These are phyloP conservation scores for Nakazawaea molendinolei DNA, from an alignment of 805 yeast genomes.

Conservation along the genomic window DNA sequence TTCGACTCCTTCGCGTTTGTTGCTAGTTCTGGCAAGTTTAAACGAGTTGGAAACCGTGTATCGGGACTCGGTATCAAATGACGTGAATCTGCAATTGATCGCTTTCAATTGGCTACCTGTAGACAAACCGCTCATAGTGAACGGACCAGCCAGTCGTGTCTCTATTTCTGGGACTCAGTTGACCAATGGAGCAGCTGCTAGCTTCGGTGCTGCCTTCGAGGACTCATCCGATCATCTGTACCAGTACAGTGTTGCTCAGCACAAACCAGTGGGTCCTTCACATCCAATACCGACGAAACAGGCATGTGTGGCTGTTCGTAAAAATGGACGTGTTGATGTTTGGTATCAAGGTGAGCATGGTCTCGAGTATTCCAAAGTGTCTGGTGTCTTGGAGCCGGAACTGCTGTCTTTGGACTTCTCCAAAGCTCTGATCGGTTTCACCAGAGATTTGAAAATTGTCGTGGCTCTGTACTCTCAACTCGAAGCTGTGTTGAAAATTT, in stretches of 20 bases:
- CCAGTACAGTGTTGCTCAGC: constrained; percentile 53
- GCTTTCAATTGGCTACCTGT: constrained; percentile 68
- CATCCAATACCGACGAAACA: constrained; percentile 67
- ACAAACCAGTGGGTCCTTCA: constrained; percentile 50
- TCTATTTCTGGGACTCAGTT: constrained; percentile 18
- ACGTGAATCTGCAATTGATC: constrained; percentile 26
- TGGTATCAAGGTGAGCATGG: constrained; percentile 63
- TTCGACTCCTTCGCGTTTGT: constrained; percentile 15
- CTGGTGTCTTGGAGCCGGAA: constrained; percentile 23
- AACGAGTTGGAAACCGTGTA: constrained; percentile 40
- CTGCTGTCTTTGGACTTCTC: constrained; percentile 16
- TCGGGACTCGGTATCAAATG: constrained; percentile 28
- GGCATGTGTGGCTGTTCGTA: constrained; percentile 62
- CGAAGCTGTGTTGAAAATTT: constrained; percentile 33
- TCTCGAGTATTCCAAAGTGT: constrained; percentile 44
- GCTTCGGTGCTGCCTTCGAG: constrained; percentile 27
- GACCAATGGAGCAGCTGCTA: constrained; percentile 28
- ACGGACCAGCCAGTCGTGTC: constrained; percentile 47
- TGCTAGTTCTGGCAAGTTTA: constrained; percentile 32
- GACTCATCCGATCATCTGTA: constrained; percentile 30
- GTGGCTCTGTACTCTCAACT: constrained; percentile 33
- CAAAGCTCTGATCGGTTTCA: constrained; percentile 46
- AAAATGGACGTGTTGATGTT: constrained; percentile 51
- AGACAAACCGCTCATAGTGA: constrained; percentile 60
- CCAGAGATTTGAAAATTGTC: constrained; percentile 37